Percentiles rank a stretch among this genome's conserved stretches.
phyloP scores from a whole-genome alignment of 345 rosid species.

The Syzygium oleosum region DNA sequence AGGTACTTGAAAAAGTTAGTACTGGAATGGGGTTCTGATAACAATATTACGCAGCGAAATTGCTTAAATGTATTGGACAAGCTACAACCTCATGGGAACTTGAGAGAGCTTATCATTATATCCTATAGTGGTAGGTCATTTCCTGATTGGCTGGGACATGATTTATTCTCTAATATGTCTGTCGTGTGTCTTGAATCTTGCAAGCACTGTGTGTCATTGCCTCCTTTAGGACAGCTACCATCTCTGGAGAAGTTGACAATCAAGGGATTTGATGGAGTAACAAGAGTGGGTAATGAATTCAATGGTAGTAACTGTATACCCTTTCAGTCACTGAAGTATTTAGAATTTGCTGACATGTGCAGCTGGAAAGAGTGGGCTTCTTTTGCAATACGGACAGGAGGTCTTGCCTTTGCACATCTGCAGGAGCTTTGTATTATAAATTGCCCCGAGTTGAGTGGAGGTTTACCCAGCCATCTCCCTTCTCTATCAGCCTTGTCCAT shows the following conservation, averaged over 20 bases:
- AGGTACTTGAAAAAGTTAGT: slow-evolving; percentile 12
- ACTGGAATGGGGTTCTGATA: slow-evolving; percentile 19
- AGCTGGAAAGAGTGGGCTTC: slow-evolving; percentile 6
- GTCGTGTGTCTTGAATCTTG: slow-evolving; percentile 18
- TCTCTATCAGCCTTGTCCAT: background rate
- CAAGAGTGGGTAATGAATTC: slow-evolving; percentile 19
- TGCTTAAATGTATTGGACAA: slow-evolving; percentile 18
- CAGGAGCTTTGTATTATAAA: background rate
- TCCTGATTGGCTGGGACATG: slow-evolving; percentile 28
- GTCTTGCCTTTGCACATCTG: slow-evolving; percentile 2
- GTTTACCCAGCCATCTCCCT: background rate
- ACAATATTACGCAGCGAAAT: background rate
- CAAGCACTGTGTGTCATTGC: slow-evolving; percentile 19
- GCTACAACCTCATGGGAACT: slow-evolving; percentile 29
- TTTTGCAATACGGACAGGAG: background rate
- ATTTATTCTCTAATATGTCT: slow-evolving; percentile 11
- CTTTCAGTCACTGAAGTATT: slow-evolving; percentile 21
- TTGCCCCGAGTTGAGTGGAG: slow-evolving; percentile 2
- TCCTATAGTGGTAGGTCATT: slow-evolving; percentile 22
- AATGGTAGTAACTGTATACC: slow-evolving; percentile 14
- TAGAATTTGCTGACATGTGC: slow-evolving; percentile 1
- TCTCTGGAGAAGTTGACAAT: slow-evolving; percentile 22
- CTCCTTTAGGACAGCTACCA: slow-evolving; percentile 28
- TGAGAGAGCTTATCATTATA: slow-evolving; percentile 18
- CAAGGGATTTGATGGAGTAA: slow-evolving; percentile 12